A percentile compares a stretch with the other conserved stretches of the same genome.
phyloP scores from a whole-genome alignment of 1,284 basidiomycete species.

The Cystobasidium pallidum region DNA sequence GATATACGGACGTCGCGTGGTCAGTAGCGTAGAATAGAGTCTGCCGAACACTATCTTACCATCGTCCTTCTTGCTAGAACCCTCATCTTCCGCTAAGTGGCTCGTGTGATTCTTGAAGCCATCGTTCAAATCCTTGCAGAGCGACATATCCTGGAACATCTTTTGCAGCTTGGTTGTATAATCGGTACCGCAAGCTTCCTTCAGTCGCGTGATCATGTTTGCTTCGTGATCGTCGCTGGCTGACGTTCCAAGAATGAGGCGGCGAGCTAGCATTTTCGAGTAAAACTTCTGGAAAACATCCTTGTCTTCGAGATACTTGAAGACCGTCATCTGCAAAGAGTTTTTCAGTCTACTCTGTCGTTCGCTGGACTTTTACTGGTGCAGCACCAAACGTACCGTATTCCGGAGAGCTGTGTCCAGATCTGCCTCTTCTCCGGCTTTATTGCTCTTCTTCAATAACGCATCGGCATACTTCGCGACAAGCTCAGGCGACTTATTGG shows the following conservation, averaged over 20 bases:
- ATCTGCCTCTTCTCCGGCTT: slow-evolving; percentile 83
- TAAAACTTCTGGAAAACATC: slow-evolving; percentile 99
- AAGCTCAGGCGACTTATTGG: slow-evolving; percentile 90
- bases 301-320: slow-evolving; percentile 99
- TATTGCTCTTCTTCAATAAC: slow-evolving; percentile 91
- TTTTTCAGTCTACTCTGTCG: neutral
- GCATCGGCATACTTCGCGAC: slow-evolving; percentile 93
- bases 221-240: slow-evolving; percentile 96
- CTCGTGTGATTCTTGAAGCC: slow-evolving; percentile 92
- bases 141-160: slow-evolving; percentile 94
- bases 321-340: slow-evolving; percentile 80
- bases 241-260: slow-evolving; percentile 87
- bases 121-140: slow-evolving; percentile 94
- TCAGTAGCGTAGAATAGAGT: neutral
- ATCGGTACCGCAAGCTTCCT: slow-evolving; percentile 97
- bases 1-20: neutral
- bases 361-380: too few relatives aligned
- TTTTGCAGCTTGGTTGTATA: slow-evolving; percentile 97
- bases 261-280: slow-evolving; percentile 91
- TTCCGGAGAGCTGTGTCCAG: slow-evolving; percentile 87
- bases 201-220: slow-evolving; percentile 98
- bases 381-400: slow-evolving; percentile 66
- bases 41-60: slow-evolving; percentile 57
- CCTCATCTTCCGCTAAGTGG: slow-evolving; percentile 40
- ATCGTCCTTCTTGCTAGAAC: slow-evolving; percentile 59